Conservation (phyloP, 352 stramenopile genomes). For the Phytophthora sansomeana region DNA sequence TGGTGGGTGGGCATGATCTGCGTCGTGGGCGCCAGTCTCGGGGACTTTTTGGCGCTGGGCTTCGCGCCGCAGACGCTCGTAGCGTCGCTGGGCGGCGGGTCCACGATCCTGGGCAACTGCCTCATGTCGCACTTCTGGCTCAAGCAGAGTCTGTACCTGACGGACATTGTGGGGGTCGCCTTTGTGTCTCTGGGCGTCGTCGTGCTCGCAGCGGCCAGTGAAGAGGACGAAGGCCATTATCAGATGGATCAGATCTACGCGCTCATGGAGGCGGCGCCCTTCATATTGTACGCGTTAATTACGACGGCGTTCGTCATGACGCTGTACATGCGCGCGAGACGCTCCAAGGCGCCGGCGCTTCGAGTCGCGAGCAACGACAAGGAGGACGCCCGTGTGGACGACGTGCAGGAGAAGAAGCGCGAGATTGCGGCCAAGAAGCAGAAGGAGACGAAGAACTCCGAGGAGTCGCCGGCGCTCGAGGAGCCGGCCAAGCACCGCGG, state of each 20-base stretch:
- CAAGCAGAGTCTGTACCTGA: conserved; percentile 88
- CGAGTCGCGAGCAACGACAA: conserved; percentile 70
- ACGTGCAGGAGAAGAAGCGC: conserved; percentile 65
- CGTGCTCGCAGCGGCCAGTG: conserved; percentile 75
- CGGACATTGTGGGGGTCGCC: conserved; percentile 77
- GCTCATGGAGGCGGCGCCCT: conserved; percentile 80
- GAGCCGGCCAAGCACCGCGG: conserved; percentile 34
- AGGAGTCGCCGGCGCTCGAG: conserved; percentile 43
- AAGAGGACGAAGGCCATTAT: conserved; percentile 80
- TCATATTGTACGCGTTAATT: conserved; percentile 86
- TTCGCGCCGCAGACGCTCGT: conserved; percentile 91
- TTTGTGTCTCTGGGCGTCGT: conserved; percentile 85
- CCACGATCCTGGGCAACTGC: conserved; percentile 86
- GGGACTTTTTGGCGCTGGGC: conserved; percentile 87
- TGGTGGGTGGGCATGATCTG: conserved; percentile 92
- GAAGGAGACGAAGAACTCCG: conserved; percentile 28
- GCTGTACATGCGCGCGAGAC: conserved; percentile 81
- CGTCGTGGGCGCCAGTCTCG: conserved; percentile 82
- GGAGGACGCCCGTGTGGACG: conserved; percentile 53
- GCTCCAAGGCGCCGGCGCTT: conserved; percentile 81
- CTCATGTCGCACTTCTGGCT: conserved; percentile 90
- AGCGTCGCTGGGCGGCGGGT: conserved; percentile 80
- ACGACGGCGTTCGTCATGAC: conserved; percentile 87
- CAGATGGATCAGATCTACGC: conserved; percentile 89
- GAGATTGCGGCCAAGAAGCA: conserved; percentile 48